A percentile compares a stretch with the other conserved stretches of the same genome.
Conservation (phyloP, 768 basidiomycete genomes). For the Terana coerulea region DNA sequence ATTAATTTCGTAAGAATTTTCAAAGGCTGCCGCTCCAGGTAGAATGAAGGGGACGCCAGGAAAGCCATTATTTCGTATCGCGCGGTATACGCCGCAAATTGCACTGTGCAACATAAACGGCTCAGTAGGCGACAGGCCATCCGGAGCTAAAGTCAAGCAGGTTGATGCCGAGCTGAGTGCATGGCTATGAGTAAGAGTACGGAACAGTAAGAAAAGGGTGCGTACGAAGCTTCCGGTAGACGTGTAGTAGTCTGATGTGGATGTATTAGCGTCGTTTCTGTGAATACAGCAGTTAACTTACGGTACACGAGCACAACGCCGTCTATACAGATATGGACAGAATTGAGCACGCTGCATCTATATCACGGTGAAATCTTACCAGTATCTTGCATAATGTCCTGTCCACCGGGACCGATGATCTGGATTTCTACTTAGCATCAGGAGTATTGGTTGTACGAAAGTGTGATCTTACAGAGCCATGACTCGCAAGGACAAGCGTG, state of each 20-base stretch:
- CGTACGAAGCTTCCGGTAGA: constrained; percentile 41
- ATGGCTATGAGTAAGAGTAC: background rate
- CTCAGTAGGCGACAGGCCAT: constrained; percentile 26
- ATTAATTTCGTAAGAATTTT: no score
- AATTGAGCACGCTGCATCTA: no score
- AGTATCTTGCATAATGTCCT: constrained; percentile 41
- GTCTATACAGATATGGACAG: no score
- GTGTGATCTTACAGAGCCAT: constrained; percentile 34
- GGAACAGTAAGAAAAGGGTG: background rate
- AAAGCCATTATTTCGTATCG: no score
- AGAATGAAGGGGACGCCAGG: no score
- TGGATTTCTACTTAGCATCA: constrained; percentile 14
- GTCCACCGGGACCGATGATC: constrained; percentile 56
- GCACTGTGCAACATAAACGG: no score
- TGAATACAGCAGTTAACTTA: constrained; percentile 23
- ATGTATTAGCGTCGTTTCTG: background rate
- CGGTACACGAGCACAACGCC: constrained; percentile 48
- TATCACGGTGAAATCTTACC: no score
- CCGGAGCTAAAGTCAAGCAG: constrained; percentile 29
- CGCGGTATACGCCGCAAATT: no score
- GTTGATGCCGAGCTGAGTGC: constrained; percentile 27
- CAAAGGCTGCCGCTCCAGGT: no score
- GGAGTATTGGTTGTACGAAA: background rate
- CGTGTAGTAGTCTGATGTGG: constrained; percentile 46
- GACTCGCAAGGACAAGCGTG: constrained; percentile 43